Base-by-base conservation (phyloP, 495 filamentous ascomycete genomes). In the Parathielavia appendiculata region DNA sequence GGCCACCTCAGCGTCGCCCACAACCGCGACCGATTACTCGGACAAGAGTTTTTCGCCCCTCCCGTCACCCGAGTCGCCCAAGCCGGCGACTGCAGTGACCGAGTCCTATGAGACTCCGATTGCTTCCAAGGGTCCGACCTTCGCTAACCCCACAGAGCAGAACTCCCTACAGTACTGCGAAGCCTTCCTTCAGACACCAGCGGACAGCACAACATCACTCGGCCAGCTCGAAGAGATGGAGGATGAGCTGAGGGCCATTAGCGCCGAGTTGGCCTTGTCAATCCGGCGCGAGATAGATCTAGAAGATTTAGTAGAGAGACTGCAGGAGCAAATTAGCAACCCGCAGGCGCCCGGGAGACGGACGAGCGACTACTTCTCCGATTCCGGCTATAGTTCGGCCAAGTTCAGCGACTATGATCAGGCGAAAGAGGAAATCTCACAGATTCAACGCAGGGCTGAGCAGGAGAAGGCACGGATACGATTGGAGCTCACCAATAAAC, bases 311-410 rank as follows among this genome's bases (percentile, higher is more conserved):
- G 85, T 97, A 2, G 93, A 98, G 60, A 80, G 87, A 55, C 71
- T 95, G 63, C 91, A 96, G 71, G 73, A 82, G 36, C 91, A 95
- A 63, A 81, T 83, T 56, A 78, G 76, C 39, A 82, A 80, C 60
- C 70, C 78, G 5, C 75, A 83, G 49, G 78, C 73, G n/a, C 79
- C 82, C 3, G 86, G 83, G 58, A 86, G 86, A 68, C 82, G 92
- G 52, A 96, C 91, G 5, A 98, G 93, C 70, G 93, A 98, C 71
- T 97, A 98, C 73, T 98, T 92, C 69, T 98, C 93, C 0, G 93
- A 98, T 68, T 95, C 91, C 1, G 93, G 95, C 46, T 87, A 87
- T 47, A 92, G 90, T 69, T 91, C 92, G 5, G 81, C 87, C 53
- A 84, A 90, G 64, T 67, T 75, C 48, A 76, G 75, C 63, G 77